Conservation (phyloP, 2,329 filamentous ascomycete species). For the Oidium heveae region DNA sequence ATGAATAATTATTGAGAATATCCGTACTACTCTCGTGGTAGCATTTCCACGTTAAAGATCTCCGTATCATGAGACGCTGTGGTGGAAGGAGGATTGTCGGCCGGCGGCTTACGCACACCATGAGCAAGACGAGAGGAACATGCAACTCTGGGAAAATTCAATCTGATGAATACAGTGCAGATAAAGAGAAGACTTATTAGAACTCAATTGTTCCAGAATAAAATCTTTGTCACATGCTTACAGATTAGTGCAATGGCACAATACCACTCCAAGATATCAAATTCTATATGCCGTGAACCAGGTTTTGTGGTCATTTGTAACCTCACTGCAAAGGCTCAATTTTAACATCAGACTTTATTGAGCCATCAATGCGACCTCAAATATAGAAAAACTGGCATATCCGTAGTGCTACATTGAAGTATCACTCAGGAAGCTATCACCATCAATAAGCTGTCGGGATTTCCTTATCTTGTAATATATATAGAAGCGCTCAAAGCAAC, state of each 20-base stretch:
- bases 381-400: not conserved
- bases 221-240: not conserved
- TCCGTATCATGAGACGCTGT: not conserved
- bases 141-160: not conserved
- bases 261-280: not conserved
- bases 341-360: not conserved
- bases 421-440: not conserved
- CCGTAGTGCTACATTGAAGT: not conserved
- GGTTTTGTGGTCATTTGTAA: not conserved
- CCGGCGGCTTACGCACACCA: not conserved
- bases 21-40: no score
- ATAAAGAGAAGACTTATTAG: not conserved
- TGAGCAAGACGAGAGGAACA: not conserved
- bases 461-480: no score
- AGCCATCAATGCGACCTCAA: not conserved
- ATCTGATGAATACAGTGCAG: not conserved
- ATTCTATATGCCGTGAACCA: not conserved
- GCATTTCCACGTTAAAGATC: not conserved
- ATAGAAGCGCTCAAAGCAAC: not conserved
- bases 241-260: not conserved
- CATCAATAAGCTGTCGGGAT: no score
- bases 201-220: not conserved
- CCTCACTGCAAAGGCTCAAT: not conserved
- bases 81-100: not conserved
- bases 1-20: no score